phyloP scores from a whole-genome alignment of 306 rosid genomes.

The Ormosia emarginata region DNA sequence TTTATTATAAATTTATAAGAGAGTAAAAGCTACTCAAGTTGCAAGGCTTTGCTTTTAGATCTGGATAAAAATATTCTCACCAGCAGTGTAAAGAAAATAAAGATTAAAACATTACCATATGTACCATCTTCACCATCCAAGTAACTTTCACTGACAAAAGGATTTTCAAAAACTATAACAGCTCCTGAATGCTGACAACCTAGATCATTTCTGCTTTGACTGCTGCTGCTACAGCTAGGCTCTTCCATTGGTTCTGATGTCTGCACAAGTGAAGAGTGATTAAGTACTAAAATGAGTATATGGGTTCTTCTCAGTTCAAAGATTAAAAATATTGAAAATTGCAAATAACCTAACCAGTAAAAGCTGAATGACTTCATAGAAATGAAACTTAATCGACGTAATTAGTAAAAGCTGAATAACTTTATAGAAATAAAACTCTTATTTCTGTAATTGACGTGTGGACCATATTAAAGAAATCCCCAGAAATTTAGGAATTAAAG shows the following conservation, averaged over 20 bases:
- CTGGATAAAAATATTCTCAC: background rate
- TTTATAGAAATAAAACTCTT: background rate
- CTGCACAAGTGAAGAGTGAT: conserved; percentile 44
- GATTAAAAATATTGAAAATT: background rate
- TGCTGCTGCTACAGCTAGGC: conserved; percentile 42
- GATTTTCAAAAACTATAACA: conserved; percentile 31
- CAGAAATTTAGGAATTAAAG: background rate
- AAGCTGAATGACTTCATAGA: background rate
- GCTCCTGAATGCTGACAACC: conserved; percentile 23
- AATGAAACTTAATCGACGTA: background rate
- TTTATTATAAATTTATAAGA: background rate
- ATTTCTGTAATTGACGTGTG: background rate
- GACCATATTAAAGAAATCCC: background rate
- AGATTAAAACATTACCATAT: conserved; percentile 47
- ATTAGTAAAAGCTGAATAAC: background rate
- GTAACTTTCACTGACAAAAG: conserved; percentile 41
- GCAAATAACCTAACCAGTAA: background rate
- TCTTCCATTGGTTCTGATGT: conserved; percentile 50
- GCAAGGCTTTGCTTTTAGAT: background rate
- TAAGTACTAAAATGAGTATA: conserved; percentile 5
- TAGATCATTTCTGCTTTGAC: conserved; percentile 33
- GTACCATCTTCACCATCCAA: conserved; percentile 49
- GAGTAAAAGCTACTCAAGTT: background rate
- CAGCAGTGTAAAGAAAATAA: conserved; percentile 12
- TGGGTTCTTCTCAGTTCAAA: background rate